phyloP scores from a whole-genome alignment of 768 basidiomycete species.

The Calocybe indica region DNA sequence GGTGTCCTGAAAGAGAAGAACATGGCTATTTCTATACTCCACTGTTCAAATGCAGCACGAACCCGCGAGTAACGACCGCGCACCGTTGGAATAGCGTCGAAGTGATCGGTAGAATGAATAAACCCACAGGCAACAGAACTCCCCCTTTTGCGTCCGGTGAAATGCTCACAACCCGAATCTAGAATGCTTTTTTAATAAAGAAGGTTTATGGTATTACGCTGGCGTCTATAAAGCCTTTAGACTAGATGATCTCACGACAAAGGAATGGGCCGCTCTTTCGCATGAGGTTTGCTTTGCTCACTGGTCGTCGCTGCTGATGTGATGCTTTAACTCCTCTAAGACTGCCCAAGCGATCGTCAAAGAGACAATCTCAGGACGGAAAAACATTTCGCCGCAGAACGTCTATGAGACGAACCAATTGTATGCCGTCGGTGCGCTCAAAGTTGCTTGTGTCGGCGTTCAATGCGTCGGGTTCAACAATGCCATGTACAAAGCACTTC shows the following conservation, averaged over 20 bases:
- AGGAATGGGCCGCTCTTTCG: constrained; percentile 66
- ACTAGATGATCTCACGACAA: constrained; percentile 56
- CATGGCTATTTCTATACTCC: constrained; percentile 76
- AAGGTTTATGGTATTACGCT: constrained; percentile 80
- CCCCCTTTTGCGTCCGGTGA: not conserved
- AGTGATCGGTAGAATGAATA: constrained; percentile 49
- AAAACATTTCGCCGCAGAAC: constrained; percentile 75
- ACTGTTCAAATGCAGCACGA: constrained; percentile 72
- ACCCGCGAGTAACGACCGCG: constrained; percentile 69
- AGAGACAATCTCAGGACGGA: constrained; percentile 65
- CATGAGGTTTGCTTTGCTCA: constrained; percentile 41
- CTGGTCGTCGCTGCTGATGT: constrained; percentile 4
- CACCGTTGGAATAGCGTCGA: constrained; percentile 72
- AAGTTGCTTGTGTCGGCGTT: constrained; percentile 66
- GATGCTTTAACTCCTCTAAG: constrained; percentile 25
- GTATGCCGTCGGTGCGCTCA: constrained; percentile 67
- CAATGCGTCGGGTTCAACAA: constrained; percentile 77
- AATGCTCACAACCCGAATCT: too few relatives aligned
- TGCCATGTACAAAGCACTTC: constrained; percentile 53
- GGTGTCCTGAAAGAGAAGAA: constrained; percentile 81
- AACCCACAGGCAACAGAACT: constrained; percentile 49
- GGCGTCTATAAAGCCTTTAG: constrained; percentile 68
- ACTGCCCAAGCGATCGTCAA: constrained; percentile 61
- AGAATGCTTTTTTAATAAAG: constrained; percentile 83
- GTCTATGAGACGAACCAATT: constrained; percentile 70